phyloP scores from a whole-genome alignment of 139 green algal species.

The Picochlorum sp. region DNA sequence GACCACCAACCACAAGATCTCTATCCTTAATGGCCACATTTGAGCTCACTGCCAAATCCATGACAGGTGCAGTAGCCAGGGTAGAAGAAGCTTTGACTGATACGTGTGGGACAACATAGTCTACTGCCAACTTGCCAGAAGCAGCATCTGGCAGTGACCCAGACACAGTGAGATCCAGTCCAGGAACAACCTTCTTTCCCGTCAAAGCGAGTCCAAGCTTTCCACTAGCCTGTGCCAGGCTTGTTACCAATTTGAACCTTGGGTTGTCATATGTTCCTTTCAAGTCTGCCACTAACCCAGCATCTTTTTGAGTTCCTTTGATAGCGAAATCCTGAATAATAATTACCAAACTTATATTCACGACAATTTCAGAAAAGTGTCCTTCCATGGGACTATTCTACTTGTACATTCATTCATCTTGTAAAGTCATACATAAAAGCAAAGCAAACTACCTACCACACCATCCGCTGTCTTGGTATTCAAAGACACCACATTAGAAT shows the following conservation, averaged over 20 bases:
- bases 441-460: conserved; percentile 20
- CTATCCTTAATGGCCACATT: neutral
- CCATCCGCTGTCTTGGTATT: conserved; percentile 36
- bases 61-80: conserved; percentile 27
- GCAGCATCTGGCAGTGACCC: conserved; percentile 29
- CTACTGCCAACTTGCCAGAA: conserved; percentile 23
- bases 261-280: conserved; percentile 28
- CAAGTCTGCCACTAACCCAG: conserved; percentile 21
- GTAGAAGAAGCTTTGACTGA: conserved; percentile 17
- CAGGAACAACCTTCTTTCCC: conserved; percentile 25
- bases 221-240: conserved; percentile 21
- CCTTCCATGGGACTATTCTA: neutral
- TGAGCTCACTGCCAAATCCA: conserved; percentile 26
- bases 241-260: conserved; percentile 21
- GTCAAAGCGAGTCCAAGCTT: conserved; percentile 19
- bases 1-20: conserved; percentile 21
- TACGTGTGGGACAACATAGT: conserved; percentile 35
- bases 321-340: conserved; percentile 33
- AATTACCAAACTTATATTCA: neutral
- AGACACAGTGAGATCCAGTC: conserved; percentile 19
- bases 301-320: conserved; percentile 14
- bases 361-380: neutral
- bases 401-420: neutral
- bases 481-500: conserved; percentile 27
- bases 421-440: neutral